phyloP scores from a whole-genome alignment of 2,329 filamentous ascomycete genomes.

The Cercospora citrullina region DNA sequence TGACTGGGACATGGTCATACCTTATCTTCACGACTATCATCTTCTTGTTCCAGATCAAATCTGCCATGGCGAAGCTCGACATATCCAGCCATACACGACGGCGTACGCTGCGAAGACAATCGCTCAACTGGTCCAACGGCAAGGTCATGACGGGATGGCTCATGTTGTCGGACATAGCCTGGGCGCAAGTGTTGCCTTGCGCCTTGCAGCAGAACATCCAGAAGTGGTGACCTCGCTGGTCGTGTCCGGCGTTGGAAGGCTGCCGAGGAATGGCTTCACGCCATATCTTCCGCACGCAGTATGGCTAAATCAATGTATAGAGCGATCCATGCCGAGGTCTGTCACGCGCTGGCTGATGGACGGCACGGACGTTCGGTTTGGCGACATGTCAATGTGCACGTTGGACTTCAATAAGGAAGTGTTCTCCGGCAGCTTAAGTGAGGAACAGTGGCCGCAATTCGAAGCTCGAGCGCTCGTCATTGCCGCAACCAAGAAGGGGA shows the following conservation, averaged over 20 bases:
- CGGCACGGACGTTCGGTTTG: constrained; percentile 24
- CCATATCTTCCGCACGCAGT: constrained; percentile 23
- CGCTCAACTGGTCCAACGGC: constrained; percentile 25
- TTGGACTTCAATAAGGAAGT: constrained; percentile 24
- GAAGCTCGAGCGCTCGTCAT: constrained; percentile 31
- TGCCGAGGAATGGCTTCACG: constrained; percentile 15
- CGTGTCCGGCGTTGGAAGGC: constrained; percentile 27
- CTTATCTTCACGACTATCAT: constrained; percentile 29
- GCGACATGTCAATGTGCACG: constrained; percentile 7
- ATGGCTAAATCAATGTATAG: constrained; percentile 23
- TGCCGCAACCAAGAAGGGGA: constrained; percentile 30
- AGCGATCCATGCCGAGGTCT: constrained; percentile 22
- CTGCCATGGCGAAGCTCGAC: constrained; percentile 25
- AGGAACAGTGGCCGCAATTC: constrained; percentile 25
- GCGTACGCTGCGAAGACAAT: constrained; percentile 25
- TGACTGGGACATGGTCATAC: constrained; percentile 31
- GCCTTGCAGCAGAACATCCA: constrained; percentile 27
- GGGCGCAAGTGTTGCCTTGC: constrained; percentile 30
- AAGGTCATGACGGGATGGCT: constrained; percentile 25
- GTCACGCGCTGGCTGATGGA: constrained; percentile 30
- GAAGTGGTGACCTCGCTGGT: constrained; percentile 28
- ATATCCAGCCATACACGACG: constrained; percentile 29
- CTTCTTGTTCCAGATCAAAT: constrained; percentile 32
- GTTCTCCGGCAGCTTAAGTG: constrained; percentile 16
- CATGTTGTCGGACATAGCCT: constrained; percentile 34